Evolutionary conservation across 2,329 filamentous ascomycete species (phyloP), one percentile per base, ranked within the genome.

Genomic region (Diplodia intermedia): DNA sequence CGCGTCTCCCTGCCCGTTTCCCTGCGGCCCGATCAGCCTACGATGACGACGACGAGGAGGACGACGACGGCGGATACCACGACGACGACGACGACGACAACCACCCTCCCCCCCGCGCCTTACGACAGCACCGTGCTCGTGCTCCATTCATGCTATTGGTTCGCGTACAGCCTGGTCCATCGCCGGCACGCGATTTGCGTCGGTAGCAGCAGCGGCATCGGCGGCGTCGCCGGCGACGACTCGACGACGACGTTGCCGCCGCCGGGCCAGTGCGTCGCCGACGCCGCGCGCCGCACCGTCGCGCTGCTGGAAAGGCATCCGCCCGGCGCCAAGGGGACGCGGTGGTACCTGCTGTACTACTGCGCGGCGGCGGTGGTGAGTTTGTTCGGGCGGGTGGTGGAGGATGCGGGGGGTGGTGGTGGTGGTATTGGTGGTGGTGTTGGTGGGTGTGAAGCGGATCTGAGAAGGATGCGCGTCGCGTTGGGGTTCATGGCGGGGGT

Each of bases 331-430:
- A 63, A 53, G 29, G 60, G 60, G 11, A 33, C 40, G 18, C 14
- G 57, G 6, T 61, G 57, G 57, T 63, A 52, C 60, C 20, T 33
- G 11, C 31, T 63, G 15, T 63, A 63, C 14, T 63, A 63, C 60
- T 52, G 31, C 31, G 60, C 60, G 2, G 60, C 47, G 5, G 43
- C 60, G 5, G 47, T 63, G 1, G 60, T 63, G 18, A 36, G 5
- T 1, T 31, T 63, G 15, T 63, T 63, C n/a, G 47, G 43, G n/a
- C 15, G 26, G 31, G 5, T 63, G 5, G 11, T 63, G 12, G 7
- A 23, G 4, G 18, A 52, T 1, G 26, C 60, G 18, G n/a, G 0
- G 4, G 26, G 20, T 12, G 5, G 18, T 12, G 15, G 29, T 2
- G 7, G 33, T 36, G 7, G 33, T 11, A n/a, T n/a, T n/a, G 7